Evolutionary conservation across 2,329 filamentous ascomycete species (phyloP).

Genomic region (Colletotrichum falcatum): DNA sequence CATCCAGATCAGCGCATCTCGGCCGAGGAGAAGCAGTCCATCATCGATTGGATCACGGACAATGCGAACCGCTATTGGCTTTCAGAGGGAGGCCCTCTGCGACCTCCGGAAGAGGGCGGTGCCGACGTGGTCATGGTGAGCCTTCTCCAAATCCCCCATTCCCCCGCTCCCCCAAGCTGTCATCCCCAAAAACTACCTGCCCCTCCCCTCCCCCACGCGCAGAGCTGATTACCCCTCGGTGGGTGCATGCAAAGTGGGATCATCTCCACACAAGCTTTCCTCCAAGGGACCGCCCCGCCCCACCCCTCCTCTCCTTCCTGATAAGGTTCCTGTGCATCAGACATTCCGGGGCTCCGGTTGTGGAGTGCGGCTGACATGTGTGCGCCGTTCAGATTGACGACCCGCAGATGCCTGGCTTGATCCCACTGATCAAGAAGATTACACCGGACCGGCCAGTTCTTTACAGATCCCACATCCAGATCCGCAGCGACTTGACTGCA

Average conservation of each 20-base stretch:
- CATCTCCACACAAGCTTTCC: constrained; percentile 32
- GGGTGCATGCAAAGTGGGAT: constrained; percentile 26
- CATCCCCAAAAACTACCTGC: constrained; percentile 34
- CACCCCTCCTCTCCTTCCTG: not conserved
- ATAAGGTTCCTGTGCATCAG: not conserved
- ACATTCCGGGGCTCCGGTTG: not conserved
- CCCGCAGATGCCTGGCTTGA: constrained; percentile 85
- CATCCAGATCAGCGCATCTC: constrained; percentile 73
- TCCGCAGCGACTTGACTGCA: constrained; percentile 78
- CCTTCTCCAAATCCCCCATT: constrained; percentile 33
- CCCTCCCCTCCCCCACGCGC: constrained; percentile 11
- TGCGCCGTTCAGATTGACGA: constrained; percentile 72
- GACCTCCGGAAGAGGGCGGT: constrained; percentile 73
- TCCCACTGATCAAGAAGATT: constrained; percentile 77
- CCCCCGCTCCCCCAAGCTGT: not conserved
- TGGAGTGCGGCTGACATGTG: constrained; percentile 25
- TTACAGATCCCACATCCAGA: constrained; percentile 86
- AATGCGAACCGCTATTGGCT: constrained; percentile 84
- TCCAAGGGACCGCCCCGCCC: constrained; percentile 13
- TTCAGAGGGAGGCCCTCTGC: constrained; percentile 73
- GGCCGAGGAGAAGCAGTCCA: constrained; percentile 68
- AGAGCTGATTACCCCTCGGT: constrained; percentile 32
- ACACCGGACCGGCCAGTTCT: constrained; percentile 82
- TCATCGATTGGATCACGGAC: constrained; percentile 78
- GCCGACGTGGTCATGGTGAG: constrained; percentile 78